These are phyloP conservation scores for Ceratonia siliqua DNA, from an alignment of 306 rosid species.

Conservation along the genomic window DNA sequence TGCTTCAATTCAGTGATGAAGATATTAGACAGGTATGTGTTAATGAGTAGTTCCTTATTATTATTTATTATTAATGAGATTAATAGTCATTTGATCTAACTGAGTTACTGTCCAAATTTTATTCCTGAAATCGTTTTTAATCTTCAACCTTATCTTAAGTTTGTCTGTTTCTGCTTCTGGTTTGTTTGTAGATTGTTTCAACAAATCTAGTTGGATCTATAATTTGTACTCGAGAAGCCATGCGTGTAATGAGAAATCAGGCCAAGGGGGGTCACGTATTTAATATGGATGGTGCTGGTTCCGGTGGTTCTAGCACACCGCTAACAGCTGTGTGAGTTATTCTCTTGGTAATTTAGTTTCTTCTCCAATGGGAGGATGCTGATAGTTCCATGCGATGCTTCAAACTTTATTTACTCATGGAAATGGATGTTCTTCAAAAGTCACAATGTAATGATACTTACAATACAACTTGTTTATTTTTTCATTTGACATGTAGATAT, in stretches of 20 bases:
- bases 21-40: slow-evolving; percentile 79
- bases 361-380: neutral
- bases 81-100: neutral
- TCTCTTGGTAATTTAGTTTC: slow-evolving; percentile 20
- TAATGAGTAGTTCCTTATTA: neutral
- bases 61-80: neutral
- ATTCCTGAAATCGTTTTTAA: neutral
- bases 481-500: slow-evolving; percentile 52
- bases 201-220: slow-evolving; percentile 92
- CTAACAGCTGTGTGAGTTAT: slow-evolving; percentile 89
- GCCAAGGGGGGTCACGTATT: slow-evolving; percentile 84
- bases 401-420: slow-evolving; percentile 15
- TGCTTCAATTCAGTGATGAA: slow-evolving; percentile 87
- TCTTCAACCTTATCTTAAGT: neutral
- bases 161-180: neutral
- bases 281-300: slow-evolving; percentile 96
- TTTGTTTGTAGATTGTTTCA: slow-evolving; percentile 72
- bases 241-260: slow-evolving; percentile 72
- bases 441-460: slow-evolving; percentile 34
- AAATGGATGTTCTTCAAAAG: neutral
- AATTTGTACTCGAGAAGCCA: slow-evolving; percentile 92
- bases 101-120: neutral
- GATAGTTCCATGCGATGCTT: neutral
- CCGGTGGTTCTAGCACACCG: slow-evolving; percentile 98
- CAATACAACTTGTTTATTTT: neutral